These are phyloP conservation scores for Xylariaceae sp. DNA, from an alignment of 2,329 filamentous ascomycete species.

Conservation along the genomic window DNA sequence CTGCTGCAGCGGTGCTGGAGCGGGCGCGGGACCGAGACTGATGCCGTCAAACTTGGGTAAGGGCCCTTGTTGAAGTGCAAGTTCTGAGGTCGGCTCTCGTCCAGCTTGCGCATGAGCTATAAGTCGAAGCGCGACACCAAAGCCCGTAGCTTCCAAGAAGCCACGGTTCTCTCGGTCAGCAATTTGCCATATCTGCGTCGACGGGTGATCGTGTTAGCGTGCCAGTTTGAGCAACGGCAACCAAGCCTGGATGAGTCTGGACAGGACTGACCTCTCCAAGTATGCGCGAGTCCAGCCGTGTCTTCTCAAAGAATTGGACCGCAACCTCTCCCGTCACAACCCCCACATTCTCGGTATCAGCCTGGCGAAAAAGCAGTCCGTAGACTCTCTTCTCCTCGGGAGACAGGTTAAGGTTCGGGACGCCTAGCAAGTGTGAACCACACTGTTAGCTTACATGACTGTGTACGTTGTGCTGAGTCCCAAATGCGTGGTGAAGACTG, in stretches of 20 bases:
- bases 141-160: conserved; percentile 86
- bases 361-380: conserved; percentile 86
- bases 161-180: conserved; percentile 95
- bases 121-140: conserved; percentile 85
- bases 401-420: conserved; percentile 75
- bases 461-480: not conserved
- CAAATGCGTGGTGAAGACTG: not conserved
- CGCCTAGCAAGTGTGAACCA: conserved; percentile 37
- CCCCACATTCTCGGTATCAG: conserved; percentile 85
- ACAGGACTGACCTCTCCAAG: conserved; percentile 70
- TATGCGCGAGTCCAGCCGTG: conserved; percentile 76
- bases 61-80: conserved; percentile 83
- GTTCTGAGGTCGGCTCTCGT: conserved; percentile 71
- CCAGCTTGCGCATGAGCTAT: conserved; percentile 94
- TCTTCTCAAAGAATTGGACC: conserved; percentile 97
- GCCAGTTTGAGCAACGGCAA: not conserved
- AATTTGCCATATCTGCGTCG: conserved; percentile 89
- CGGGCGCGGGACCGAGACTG: conserved; percentile 39
- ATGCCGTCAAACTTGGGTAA: conserved; percentile 88
- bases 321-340: conserved; percentile 95
- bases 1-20: conserved; percentile 50
- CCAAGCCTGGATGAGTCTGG: not conserved
- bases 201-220: conserved; percentile 29
- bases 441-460: conserved; percentile 19
- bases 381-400: conserved; percentile 92